phyloP scores from a whole-genome alignment of 1,284 basidiomycete species.

The Moesziomyces aphidis region DNA sequence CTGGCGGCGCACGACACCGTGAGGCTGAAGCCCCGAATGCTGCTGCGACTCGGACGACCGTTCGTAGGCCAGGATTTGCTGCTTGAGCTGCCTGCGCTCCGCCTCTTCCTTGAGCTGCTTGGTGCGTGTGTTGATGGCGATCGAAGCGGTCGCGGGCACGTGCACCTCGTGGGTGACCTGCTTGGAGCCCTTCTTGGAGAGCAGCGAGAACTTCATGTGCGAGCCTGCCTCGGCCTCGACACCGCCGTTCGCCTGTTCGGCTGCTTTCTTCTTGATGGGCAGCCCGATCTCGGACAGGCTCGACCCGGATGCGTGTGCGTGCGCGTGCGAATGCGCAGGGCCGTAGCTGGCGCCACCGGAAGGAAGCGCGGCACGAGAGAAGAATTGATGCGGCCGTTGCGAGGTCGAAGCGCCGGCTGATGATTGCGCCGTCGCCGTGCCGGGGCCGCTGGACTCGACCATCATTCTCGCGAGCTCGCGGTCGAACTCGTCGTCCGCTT shows the following conservation, averaged over 20 bases:
- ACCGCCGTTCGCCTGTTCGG: conserved; percentile 69
- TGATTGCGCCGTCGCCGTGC: conserved; percentile 4
- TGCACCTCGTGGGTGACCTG: conserved; percentile 73
- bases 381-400: conserved; percentile 17
- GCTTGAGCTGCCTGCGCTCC: conserved; percentile 62
- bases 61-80: conserved; percentile 70
- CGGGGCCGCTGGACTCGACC: conserved; percentile 73
- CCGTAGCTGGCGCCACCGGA: conserved; percentile 12
- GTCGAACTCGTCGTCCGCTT: conserved; percentile 91
- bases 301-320: conserved; percentile 82
- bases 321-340: conserved; percentile 38
- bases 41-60: conserved; percentile 25
- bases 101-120: conserved; percentile 60
- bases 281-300: conserved; percentile 72
- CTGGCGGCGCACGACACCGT: conserved; percentile 11
- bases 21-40: conserved; percentile 3
- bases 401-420: neutral
- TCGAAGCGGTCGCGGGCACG: conserved; percentile 55
- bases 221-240: conserved; percentile 11
- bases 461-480: conserved; percentile 94
- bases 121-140: conserved; percentile 60
- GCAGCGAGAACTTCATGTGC: conserved; percentile 90
- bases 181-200: conserved; percentile 93
- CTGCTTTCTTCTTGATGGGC: conserved; percentile 69
- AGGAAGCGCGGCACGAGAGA: conserved; percentile 18